Base-by-base conservation (phyloP, 2,329 filamentous ascomycete genomes). In the Davidsoniella neocaledoniae region DNA sequence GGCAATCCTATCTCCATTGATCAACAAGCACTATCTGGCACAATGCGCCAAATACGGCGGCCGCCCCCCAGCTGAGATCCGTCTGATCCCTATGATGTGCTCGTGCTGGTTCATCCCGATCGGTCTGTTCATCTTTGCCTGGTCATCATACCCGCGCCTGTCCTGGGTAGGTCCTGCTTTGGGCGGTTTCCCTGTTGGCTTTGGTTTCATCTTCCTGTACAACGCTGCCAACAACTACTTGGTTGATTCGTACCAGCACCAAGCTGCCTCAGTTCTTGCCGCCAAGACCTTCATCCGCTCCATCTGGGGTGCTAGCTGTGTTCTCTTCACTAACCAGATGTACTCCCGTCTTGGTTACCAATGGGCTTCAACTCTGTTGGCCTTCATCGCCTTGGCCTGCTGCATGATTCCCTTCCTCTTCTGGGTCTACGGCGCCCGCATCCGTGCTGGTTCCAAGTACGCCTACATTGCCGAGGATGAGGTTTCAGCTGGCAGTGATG, bases 391-490 rank as follows among this genome's bases (percentile, higher is more conserved):
- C 14, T 66, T 93, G 5, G 81, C 76, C 0, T 93, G 86, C 66
- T 93, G 86, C 61, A 76, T 70, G 0, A 93, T 93, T 56, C 86
- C 86, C 0, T 94, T 81, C 61, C 63, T 85, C 23, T 94, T 94
- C 65, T 94, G 82, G 70, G 77, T 69, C 58, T 86, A 76, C 57
- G 86, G 86, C 3, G 83, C 78, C 14, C 62, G 62, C 4, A 93
- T 94, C 56, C 71, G 86, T 4, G 68, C 67, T 50, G 68, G 71
- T 52, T 84, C 79, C 58, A 81, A 76, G 62, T 93, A 77, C 60
- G 86, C 86, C 0, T 93, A 85, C 54, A 66, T 64, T n/a, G 73
- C 72, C 1, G 74, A 75, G 4, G 73, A 77, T 46, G 68, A 68
- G 38, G 45, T 50, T 6, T 39, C 43, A 16, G 36, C 40, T 19